These are phyloP conservation scores for Xylariales sp. DNA, from an alignment of 2,329 filamentous ascomycete genomes.

Conservation along the genomic window DNA sequence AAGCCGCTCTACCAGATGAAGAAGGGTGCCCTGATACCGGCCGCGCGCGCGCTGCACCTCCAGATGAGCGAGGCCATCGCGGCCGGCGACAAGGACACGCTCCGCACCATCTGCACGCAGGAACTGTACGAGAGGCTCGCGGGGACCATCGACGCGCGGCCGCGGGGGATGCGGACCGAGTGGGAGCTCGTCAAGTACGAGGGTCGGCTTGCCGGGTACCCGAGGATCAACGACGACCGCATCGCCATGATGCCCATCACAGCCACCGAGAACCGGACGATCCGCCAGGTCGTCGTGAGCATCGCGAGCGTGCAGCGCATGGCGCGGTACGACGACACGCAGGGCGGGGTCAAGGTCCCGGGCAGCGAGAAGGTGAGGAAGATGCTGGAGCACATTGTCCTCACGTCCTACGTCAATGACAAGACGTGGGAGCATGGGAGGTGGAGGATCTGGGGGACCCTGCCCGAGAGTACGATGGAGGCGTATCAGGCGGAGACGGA, in stretches of 20 bases:
- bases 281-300: slow-evolving; percentile 58
- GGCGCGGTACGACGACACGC: slow-evolving; percentile 32
- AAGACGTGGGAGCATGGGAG: slow-evolving; percentile 41
- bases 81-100: slow-evolving; percentile 44
- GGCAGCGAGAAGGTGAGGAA: slow-evolving; percentile 47
- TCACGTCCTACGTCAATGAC: slow-evolving; percentile 45
- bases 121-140: slow-evolving; percentile 47
- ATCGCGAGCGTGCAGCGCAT: slow-evolving; percentile 54
- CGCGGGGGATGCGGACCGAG: slow-evolving; percentile 35
- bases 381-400: slow-evolving; percentile 60
- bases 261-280: slow-evolving; percentile 29
- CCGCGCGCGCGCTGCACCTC: slow-evolving; percentile 55
- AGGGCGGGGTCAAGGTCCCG: slow-evolving; percentile 34
- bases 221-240: slow-evolving; percentile 52
- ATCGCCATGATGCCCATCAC: slow-evolving; percentile 41
- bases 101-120: slow-evolving; percentile 50
- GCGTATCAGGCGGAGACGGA: slow-evolving; percentile 24
- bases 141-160: slow-evolving; percentile 49
- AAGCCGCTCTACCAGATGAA: slow-evolving; percentile 39
- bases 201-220: slow-evolving; percentile 31
- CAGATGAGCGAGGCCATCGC: slow-evolving; percentile 60
- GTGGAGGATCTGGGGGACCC: slow-evolving; percentile 65
- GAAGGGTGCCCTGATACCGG: slow-evolving; percentile 39
- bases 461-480: slow-evolving; percentile 48
- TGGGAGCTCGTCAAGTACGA: slow-evolving; percentile 55